A percentile compares a stretch with the other conserved stretches of the same genome.
phyloP scores from a whole-genome alignment of 1,139 yeast genomes.

The Kurtzmaniella natalensis region DNA sequence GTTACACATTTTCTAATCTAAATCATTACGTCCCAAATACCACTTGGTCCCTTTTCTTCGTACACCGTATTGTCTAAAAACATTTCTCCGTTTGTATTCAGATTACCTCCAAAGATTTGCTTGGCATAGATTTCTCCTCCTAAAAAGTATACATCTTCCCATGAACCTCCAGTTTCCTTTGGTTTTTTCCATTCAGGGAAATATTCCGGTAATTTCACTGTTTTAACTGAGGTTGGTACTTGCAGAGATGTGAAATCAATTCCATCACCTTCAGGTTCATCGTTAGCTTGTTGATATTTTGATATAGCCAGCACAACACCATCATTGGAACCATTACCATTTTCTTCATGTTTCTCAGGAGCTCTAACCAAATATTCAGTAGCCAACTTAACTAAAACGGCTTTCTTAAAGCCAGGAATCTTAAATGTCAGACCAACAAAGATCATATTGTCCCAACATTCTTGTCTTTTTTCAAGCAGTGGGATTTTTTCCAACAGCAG shows the following conservation, averaged over 20 bases:
- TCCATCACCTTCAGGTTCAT: conserved; percentile 17
- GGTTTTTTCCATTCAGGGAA: conserved; percentile 93
- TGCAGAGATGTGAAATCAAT: conserved; percentile 38
- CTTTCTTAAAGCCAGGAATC: conserved; percentile 74
- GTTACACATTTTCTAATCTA: too few relatives aligned
- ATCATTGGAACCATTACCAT: conserved; percentile 20
- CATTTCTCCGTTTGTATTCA: conserved; percentile 58
- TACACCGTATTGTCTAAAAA: conserved; percentile 71
- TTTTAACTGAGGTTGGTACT: conserved; percentile 69
- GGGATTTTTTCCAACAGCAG: conserved; percentile 51
- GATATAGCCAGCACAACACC: conserved; percentile 40
- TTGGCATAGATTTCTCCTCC: conserved; percentile 89
- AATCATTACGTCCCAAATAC: conserved; percentile 41
- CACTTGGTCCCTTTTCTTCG: conserved; percentile 75
- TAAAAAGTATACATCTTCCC: conserved; percentile 69
- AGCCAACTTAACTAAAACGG: conserved; percentile 55
- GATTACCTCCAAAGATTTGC: conserved; percentile 66
- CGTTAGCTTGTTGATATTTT: conserved; percentile 41
- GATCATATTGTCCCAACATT: conserved; percentile 80
- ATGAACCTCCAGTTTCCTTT: conserved; percentile 51
- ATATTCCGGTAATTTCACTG: conserved; percentile 79
- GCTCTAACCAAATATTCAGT: conserved; percentile 52
- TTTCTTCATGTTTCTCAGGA: conserved; percentile 24
- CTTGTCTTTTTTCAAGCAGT: conserved; percentile 71
- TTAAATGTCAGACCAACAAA: conserved; percentile 73